phyloP scores from a whole-genome alignment of 2,329 filamentous ascomycete species.

The Penicillium thymicola region DNA sequence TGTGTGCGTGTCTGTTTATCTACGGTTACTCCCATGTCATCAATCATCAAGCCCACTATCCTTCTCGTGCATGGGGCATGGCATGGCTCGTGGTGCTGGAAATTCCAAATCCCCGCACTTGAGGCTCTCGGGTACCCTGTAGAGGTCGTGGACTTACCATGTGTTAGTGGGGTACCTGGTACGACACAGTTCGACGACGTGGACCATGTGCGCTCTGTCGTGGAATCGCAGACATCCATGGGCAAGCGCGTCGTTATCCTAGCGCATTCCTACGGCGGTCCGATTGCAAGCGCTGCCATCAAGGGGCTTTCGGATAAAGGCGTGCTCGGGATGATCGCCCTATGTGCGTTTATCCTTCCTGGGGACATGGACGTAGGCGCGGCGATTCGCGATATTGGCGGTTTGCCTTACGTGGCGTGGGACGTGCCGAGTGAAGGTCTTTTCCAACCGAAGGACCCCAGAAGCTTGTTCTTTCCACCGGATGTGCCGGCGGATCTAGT shows the following conservation, averaged over 20 bases:
- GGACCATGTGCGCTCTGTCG: background rate
- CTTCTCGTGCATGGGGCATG: slow-evolving; percentile 2
- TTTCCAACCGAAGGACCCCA: background rate
- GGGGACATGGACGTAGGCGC: background rate
- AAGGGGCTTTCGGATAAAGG: background rate
- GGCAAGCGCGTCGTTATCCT: background rate
- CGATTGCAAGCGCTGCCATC: background rate
- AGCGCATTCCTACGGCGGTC: background rate
- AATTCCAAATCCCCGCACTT: background rate
- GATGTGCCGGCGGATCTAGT: background rate
- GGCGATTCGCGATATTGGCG: background rate
- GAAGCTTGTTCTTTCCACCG: background rate
- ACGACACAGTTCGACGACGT: background rate
- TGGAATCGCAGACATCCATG: background rate
- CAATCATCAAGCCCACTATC: background rate
- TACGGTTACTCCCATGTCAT: background rate
- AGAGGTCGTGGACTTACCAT: background rate
- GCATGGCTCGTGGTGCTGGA: slow-evolving; percentile 5
- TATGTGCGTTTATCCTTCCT: background rate
- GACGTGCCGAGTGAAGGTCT: background rate
- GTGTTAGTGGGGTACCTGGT: background rate
- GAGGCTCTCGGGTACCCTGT: background rate
- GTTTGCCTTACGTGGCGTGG: background rate
- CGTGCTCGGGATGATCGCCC: background rate
- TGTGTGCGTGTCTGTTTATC: too few species aligned